Conservation (phyloP, 257 asterid genomes). For the Prunella vulgaris region DNA sequence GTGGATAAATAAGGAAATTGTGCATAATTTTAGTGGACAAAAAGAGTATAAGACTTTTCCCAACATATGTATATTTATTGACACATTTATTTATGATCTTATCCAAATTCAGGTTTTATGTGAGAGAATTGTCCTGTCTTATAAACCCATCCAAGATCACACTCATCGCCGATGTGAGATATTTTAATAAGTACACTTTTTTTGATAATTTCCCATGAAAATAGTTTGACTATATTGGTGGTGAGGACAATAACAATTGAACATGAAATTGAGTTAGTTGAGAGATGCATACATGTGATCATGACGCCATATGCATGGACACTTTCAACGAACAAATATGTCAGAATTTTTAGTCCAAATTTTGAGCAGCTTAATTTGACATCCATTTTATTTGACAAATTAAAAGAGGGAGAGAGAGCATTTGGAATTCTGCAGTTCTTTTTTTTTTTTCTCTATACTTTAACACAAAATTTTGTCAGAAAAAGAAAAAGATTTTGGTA, state of each 20-base stretch:
- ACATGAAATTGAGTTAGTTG: not conserved
- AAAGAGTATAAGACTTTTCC: no score
- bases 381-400: constrained; percentile 12
- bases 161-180: no score
- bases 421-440: not conserved
- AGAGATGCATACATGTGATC: constrained; percentile 10
- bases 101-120: no score
- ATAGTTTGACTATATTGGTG: not conserved
- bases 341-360: constrained; percentile 22
- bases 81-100: no score
- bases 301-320: not conserved
- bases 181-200: no score
- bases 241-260: not conserved
- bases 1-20: no score
- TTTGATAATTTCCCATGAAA: no score
- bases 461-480: not conserved
- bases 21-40: no score
- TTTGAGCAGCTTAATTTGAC: constrained; percentile 19
- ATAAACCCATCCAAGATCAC: no score
- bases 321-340: not conserved
- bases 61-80: no score
- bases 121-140: no score
- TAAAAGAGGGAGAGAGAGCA: no score
- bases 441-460: not conserved
- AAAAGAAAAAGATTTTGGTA: not conserved